These are phyloP conservation scores for Gymnopilus junonius DNA, from an alignment of 768 basidiomycete species.

Conservation along the genomic window DNA sequence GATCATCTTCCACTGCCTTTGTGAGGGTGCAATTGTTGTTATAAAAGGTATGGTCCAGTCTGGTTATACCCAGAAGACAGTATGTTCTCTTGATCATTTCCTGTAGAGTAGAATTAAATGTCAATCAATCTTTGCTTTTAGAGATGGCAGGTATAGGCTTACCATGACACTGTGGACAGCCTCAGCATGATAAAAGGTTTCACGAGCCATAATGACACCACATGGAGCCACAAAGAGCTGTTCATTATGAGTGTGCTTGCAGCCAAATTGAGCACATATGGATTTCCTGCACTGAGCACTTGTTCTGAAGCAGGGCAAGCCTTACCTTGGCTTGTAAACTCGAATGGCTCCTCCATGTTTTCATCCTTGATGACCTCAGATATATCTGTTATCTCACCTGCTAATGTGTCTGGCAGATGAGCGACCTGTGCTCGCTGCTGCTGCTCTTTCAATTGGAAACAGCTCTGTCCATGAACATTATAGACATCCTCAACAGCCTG, in stretches of 20 bases:
- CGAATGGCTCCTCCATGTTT: not conserved
- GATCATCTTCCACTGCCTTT: not conserved
- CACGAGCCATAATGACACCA: slow-evolving; percentile 28
- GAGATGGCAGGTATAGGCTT: no score
- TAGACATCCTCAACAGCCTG: slow-evolving; percentile 9
- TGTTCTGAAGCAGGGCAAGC: not conserved
- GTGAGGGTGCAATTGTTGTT: slow-evolving; percentile 29
- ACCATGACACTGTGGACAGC: slow-evolving; percentile 22
- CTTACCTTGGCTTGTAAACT: not conserved
- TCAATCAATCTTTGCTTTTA: no score
- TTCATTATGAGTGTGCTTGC: slow-evolving; percentile 32
- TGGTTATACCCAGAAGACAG: no score
- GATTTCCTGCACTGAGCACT: not conserved
- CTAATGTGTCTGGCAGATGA: slow-evolving; percentile 7
- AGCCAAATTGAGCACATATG: slow-evolving; percentile 27
- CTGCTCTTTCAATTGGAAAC: slow-evolving; percentile 7
- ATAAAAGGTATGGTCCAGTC: slow-evolving; percentile 21
- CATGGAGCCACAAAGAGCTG: slow-evolving; percentile 26
- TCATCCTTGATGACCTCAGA: not conserved
- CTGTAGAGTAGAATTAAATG: no score
- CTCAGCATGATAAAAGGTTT: slow-evolving; percentile 32
- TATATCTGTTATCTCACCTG: not conserved
- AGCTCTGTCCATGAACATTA: not conserved
- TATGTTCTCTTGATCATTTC: no score
- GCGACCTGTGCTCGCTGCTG: slow-evolving; percentile 3